Percentiles rank a stretch among this genome's conserved stretches.
phyloP scores from a whole-genome alignment of 257 asterid genomes.

The Lycium barbarum region DNA sequence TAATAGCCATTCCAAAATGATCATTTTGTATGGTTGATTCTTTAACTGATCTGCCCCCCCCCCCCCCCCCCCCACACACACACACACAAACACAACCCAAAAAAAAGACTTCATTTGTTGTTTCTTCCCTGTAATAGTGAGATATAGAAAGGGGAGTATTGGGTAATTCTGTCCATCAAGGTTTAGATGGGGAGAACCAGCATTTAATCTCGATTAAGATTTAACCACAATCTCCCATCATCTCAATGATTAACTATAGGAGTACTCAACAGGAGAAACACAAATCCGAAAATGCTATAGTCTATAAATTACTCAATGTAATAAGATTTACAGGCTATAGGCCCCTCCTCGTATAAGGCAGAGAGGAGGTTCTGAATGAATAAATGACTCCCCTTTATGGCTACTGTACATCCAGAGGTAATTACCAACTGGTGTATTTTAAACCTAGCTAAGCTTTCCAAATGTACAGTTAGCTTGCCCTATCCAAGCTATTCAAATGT shows the following conservation, averaged over 20 bases:
- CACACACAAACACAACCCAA: no score
- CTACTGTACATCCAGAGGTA: slow-evolving; percentile 19
- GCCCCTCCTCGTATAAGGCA: background rate
- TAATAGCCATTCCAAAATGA: no score
- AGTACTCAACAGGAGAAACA: slow-evolving; percentile 5
- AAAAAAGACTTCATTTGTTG: no score
- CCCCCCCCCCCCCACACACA: no score
- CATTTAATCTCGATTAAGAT: background rate
- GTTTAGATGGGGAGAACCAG: no score
- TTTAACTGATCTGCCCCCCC: no score
- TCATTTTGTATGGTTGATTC: no score
- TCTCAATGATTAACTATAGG: background rate
- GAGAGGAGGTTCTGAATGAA: background rate
- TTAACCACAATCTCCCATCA: background rate
- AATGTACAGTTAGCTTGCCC: background rate
- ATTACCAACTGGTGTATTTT: slow-evolving; percentile 1
- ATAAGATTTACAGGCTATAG: background rate
- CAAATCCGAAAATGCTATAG: background rate
- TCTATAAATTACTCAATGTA: slow-evolving; percentile 24
- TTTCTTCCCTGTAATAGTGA: no score
- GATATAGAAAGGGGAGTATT: no score
- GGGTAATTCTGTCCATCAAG: no score
- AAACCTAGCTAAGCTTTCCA: background rate
- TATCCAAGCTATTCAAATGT: slow-evolving; percentile 25
- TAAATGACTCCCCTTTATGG: background rate